Conservation (phyloP, 2,329 filamentous ascomycete genomes). For the Colletotrichum viniferum region DNA sequence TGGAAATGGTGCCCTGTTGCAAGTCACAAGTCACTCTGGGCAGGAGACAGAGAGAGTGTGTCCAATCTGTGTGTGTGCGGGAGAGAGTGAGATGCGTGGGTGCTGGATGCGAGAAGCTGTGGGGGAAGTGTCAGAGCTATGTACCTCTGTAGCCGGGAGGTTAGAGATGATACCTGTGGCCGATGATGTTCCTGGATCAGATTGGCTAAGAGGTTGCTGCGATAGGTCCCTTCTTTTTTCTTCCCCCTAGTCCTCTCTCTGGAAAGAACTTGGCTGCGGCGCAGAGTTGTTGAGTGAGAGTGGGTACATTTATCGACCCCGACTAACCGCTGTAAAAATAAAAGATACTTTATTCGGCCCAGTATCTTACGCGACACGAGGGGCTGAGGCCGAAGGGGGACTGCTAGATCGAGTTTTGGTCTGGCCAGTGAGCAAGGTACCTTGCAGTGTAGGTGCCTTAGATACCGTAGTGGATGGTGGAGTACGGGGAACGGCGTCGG, state of each 20-base stretch:
- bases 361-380: not conserved
- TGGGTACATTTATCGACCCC: not conserved
- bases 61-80: not conserved
- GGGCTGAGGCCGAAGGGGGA: slow-evolving; percentile 9
- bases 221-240: not conserved
- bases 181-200: not conserved
- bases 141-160: not conserved
- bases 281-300: slow-evolving; percentile 11
- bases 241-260: not conserved
- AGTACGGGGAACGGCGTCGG: not conserved
- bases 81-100: not conserved
- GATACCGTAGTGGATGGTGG: not conserved
- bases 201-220: not conserved
- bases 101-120: not conserved
- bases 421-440: not conserved
- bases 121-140: not conserved
- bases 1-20: slow-evolving; percentile 5
- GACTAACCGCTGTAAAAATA: not conserved
- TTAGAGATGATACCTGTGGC: not conserved
- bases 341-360: not conserved
- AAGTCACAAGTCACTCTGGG: not conserved
- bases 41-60: not conserved
- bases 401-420: not conserved
- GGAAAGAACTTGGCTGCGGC: slow-evolving; percentile 3
- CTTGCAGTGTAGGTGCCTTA: not conserved